Evolutionary conservation across 768 basidiomycete species (phyloP).

Genomic region (Podaxis pistillaris): DNA sequence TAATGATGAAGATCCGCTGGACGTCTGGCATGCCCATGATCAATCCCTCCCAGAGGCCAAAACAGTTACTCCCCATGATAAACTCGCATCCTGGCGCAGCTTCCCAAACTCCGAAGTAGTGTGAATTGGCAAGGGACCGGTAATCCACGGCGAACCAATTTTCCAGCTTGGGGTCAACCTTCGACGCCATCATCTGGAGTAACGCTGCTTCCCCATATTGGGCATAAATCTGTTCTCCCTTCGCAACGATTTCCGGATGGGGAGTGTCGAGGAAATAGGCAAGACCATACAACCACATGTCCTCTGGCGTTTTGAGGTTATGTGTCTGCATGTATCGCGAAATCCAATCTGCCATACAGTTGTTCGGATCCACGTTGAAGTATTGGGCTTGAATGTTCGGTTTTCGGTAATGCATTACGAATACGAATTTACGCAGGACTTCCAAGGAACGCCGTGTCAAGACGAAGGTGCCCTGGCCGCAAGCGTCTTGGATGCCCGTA

Average conservation of each 20-base stretch:
- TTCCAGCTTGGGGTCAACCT: conserved; percentile 17
- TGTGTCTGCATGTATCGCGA: conserved; percentile 17
- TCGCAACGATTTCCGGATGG: conserved; percentile 18
- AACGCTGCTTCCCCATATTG: conserved; percentile 5
- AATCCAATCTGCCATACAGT: conserved; percentile 19
- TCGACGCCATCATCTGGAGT: conserved; percentile 1
- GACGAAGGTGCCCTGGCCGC: conserved; percentile 9
- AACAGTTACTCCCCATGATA: conserved; percentile 24
- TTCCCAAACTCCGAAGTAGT: conserved; percentile 27
- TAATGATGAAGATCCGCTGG: conserved; percentile 28
- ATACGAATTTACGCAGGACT: conserved; percentile 27
- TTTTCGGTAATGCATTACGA: conserved; percentile 28
- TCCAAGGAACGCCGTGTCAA: conserved; percentile 21
- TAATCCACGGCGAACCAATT: conserved; percentile 23
- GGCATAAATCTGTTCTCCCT: conserved; percentile 13
- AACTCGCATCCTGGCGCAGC: conserved; percentile 28
- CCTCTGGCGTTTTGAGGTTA: conserved; percentile 18
- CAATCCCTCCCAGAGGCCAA: conserved; percentile 30
- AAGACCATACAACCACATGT: conserved; percentile 25
- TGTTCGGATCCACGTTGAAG: conserved; percentile 22
- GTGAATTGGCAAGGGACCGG: conserved; percentile 9
- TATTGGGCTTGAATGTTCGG: conserved; percentile 17
- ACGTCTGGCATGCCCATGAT: conserved; percentile 12
- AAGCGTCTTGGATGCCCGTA: conserved; percentile 13
- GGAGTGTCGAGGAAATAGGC: conserved; percentile 27